Evolutionary conservation across 768 basidiomycete species (phyloP), one percentile per base, ranked within the genome.

Genomic region (Kwoniella dejecticola): DNA sequence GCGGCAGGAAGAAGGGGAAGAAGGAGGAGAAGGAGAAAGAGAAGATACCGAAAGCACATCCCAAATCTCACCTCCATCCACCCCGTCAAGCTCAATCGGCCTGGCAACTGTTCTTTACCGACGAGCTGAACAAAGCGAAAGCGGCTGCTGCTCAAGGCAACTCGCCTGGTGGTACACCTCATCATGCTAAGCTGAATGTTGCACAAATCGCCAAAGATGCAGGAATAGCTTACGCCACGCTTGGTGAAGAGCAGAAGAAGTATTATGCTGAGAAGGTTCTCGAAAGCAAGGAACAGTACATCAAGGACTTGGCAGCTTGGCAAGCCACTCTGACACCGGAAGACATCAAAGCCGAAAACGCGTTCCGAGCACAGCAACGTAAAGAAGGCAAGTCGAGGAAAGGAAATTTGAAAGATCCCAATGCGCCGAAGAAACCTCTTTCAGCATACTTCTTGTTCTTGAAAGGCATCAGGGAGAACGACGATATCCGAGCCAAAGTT

Each of bases 31-130:
- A 69, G 33, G 60, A 61, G 33, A 61, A 69, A 24, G 61, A 63
- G n/a, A 64, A 62, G 12, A 45, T 61, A 4, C 69, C 67, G 10
- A 67, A 66, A 45, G 58, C 66, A 4, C 72, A 72, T 46, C 81
- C 85, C 57, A 92, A 89, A 80, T 92, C 92, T 40, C 80, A 86
- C 11, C 82, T 96, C 60, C 87, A 87, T 42, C 91, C 90, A 19
- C 92, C 92, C 48, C 92, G 93, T 81, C 84, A 92, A 70, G 90
- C 93, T 5, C 91, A 90, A 3, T 93, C 91, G 2, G 90, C 92
- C 56, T 96, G 93, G 93, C 93, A 96, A 79, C 84, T 96, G 44
- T 96, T 91, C 80, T 95, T 96, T 77, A 91, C 91, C 23, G 91
- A 95, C 76, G 93, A 90, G 86, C 92, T 96, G 66, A 89, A 91